These are phyloP conservation scores for Pseudomonodictys pantanalensis DNA, from an alignment of 495 filamentous ascomycete species.

Conservation along the genomic window DNA sequence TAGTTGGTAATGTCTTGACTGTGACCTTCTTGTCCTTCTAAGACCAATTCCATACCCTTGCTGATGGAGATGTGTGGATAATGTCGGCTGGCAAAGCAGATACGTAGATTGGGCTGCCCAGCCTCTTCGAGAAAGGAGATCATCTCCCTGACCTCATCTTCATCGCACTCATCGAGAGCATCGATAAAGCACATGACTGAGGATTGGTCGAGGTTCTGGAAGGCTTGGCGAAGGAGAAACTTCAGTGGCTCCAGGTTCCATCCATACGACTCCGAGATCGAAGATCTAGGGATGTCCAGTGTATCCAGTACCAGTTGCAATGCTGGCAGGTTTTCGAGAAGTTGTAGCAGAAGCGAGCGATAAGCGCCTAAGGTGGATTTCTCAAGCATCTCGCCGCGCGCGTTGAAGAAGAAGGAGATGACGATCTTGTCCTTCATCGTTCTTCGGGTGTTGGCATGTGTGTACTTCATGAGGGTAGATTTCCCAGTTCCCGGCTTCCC, in stretches of 20 bases:
- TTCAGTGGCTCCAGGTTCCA: constrained; percentile 11
- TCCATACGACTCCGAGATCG: constrained; percentile 3
- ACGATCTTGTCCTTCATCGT: constrained; percentile 23
- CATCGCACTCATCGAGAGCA: constrained; percentile 28
- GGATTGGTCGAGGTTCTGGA: background rate
- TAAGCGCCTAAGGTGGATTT: constrained; percentile 24
- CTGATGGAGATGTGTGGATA: constrained; percentile 49
- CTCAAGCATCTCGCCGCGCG: constrained; percentile 35
- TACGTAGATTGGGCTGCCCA: constrained; percentile 1
- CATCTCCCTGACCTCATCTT: constrained; percentile 14
- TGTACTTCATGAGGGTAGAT: constrained; percentile 32
- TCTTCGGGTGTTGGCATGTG: background rate
- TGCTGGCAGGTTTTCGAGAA: constrained; percentile 11
- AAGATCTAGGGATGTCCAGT: background rate
- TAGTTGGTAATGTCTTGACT: constrained; percentile 21
- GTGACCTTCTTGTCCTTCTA: constrained; percentile 31
- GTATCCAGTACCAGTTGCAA: constrained; percentile 11
- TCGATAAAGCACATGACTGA: constrained; percentile 22
- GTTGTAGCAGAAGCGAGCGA: constrained; percentile 21
- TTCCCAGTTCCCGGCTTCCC: constrained; percentile 37
- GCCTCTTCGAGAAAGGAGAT: constrained; percentile 16
- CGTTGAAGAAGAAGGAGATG: constrained; percentile 46
- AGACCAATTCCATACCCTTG: constrained; percentile 35
- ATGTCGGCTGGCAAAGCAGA: constrained; percentile 53
- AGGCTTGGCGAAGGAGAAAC: constrained; percentile 1